These are phyloP conservation scores for Erucastrum elatum DNA, from an alignment of 345 rosid genomes.

Conservation along the genomic window DNA sequence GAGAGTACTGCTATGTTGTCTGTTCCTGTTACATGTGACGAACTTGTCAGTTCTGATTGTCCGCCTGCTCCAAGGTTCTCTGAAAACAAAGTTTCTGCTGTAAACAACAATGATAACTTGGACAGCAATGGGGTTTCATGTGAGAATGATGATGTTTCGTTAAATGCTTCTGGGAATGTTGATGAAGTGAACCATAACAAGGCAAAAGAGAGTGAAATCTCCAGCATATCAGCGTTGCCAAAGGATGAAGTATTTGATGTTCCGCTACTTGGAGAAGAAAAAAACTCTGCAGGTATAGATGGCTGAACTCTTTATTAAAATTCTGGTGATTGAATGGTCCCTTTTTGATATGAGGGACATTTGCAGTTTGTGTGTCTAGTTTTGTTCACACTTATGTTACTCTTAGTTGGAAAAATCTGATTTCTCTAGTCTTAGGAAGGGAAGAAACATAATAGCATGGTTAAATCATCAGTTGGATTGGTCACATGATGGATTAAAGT, in stretches of 20 bases:
- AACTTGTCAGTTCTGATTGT: slow-evolving; percentile 59
- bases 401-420: slow-evolving; percentile 8
- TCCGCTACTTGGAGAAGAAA: slow-evolving; percentile 72
- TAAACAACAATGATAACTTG: slow-evolving; percentile 45
- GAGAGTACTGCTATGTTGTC: slow-evolving; percentile 75
- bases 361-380: slow-evolving; percentile 5
- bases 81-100: slow-evolving; percentile 50
- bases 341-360: background rate
- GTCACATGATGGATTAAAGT: slow-evolving; percentile 10
- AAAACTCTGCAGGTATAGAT: slow-evolving; percentile 61
- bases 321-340: slow-evolving; percentile 14
- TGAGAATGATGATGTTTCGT: slow-evolving; percentile 48
- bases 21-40: slow-evolving; percentile 64
- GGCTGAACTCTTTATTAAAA: background rate
- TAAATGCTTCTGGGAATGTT: slow-evolving; percentile 48
- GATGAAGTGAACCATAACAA: slow-evolving; percentile 47
- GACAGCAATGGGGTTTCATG: slow-evolving; percentile 63
- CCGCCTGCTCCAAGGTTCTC: slow-evolving; percentile 54
- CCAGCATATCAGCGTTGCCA: slow-evolving; percentile 40
- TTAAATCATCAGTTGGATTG: background rate
- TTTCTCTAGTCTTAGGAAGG: background rate
- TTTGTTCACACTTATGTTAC: background rate
- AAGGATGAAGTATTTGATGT: slow-evolving; percentile 68
- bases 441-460: background rate
- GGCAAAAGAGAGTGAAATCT: slow-evolving; percentile 52